A percentile compares a stretch with the other conserved stretches of the same genome.
Evolutionary conservation across 192 early-diverging fungal species (phyloP).

Genomic region (Coemansia sp.): DNA sequence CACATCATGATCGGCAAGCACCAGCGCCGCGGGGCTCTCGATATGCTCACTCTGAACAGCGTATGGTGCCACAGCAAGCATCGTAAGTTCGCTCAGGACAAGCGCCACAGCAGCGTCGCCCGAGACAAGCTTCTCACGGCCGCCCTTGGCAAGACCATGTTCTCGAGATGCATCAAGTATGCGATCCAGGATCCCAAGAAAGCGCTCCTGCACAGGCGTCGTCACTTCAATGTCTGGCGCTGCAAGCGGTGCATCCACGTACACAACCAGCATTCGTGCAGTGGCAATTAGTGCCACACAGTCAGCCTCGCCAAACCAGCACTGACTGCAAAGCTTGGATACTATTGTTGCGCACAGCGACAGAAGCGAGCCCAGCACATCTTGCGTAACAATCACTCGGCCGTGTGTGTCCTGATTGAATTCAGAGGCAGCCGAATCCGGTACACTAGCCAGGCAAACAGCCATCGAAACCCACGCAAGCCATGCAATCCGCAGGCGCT

Average conservation of each 20-base stretch:
- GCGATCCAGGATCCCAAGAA: slow-evolving; percentile 59
- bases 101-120: slow-evolving; percentile 13
- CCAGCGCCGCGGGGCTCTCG: slow-evolving; percentile 3
- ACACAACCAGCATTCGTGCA: slow-evolving; percentile 16
- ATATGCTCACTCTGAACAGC: neutral
- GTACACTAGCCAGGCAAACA: slow-evolving; percentile 5
- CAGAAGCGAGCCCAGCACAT: slow-evolving; percentile 29
- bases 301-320: slow-evolving; percentile 19
- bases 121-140: neutral
- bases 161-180: neutral
- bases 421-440: neutral
- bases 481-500: slow-evolving; percentile 34
- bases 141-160: neutral
- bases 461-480: slow-evolving; percentile 31
- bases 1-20: neutral
- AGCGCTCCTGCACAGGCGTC: slow-evolving; percentile 66
- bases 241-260: slow-evolving; percentile 25
- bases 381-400: slow-evolving; percentile 26
- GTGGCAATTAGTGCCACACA: slow-evolving; percentile 17
- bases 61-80: slow-evolving; percentile 32
- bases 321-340: neutral
- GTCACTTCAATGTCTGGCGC: slow-evolving; percentile 59
- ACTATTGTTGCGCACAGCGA: slow-evolving; percentile 16
- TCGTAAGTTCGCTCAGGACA: slow-evolving; percentile 30
- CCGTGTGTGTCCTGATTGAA: slow-evolving; percentile 19